These are phyloP conservation scores for Colletotrichum tropicicola DNA, from an alignment of 2,329 filamentous ascomycete genomes.

Conservation along the genomic window DNA sequence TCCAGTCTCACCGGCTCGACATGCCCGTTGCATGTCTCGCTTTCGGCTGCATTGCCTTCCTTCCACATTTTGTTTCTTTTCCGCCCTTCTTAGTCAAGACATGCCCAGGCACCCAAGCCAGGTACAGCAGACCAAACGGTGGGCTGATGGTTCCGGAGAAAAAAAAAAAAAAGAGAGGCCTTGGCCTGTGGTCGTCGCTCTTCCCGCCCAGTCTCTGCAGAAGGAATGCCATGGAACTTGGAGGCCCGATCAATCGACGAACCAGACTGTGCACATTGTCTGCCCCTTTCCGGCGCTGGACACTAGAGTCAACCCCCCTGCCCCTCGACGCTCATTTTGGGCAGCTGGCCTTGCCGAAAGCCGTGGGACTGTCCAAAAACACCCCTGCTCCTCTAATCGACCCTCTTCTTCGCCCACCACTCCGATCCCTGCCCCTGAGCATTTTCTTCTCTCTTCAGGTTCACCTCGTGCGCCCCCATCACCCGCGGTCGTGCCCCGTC, in stretches of 20 bases:
- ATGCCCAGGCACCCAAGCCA: too few relatives aligned
- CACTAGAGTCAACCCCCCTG: neutral
- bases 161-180: neutral
- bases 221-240: constrained; percentile 19
- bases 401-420: constrained; percentile 31
- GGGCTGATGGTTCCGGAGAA: constrained; percentile 11
- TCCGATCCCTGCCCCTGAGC: constrained; percentile 19
- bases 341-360: constrained; percentile 21
- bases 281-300: constrained; percentile 13
- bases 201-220: neutral
- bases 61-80: constrained; percentile 12
- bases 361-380: constrained; percentile 12
- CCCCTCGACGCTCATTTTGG: neutral
- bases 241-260: constrained; percentile 14
- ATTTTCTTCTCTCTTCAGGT: constrained; percentile 10
- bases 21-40: constrained; percentile 25
- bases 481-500: neutral
- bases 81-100: constrained; percentile 6
- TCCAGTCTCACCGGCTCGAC: constrained; percentile 10
- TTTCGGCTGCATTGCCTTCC: neutral
- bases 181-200: constrained; percentile 6
- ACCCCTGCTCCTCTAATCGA: constrained; percentile 35
- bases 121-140: neutral
- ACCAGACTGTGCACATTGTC: constrained; percentile 3
- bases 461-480: neutral